Conservation (phyloP, 306 rosid genomes). For the Cucurbita maxima region DNA sequence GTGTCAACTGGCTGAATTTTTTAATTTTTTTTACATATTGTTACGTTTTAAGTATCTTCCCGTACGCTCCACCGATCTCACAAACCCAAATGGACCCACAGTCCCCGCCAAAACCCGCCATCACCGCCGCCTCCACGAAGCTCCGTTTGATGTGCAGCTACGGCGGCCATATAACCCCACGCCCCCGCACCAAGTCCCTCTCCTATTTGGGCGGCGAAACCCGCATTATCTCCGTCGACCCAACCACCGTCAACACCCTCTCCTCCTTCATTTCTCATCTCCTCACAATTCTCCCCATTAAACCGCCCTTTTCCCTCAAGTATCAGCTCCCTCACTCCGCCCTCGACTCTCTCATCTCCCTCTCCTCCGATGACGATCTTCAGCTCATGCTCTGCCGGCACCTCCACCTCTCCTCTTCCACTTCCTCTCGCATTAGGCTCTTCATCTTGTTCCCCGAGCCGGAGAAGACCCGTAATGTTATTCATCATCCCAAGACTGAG, state of each 20-base stretch:
- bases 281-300: constrained; percentile 19
- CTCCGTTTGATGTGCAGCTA: constrained; percentile 59
- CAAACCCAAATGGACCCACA: constrained; percentile 19
- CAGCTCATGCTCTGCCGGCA: constrained; percentile 26
- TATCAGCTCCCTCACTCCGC: constrained; percentile 41
- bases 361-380: constrained; percentile 31
- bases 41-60: neutral
- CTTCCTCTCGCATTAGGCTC: constrained; percentile 31
- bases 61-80: neutral
- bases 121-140: constrained; percentile 8
- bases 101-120: neutral
- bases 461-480: constrained; percentile 6
- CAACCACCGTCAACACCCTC: constrained; percentile 14
- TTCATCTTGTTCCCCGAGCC: constrained; percentile 20
- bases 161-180: constrained; percentile 37
- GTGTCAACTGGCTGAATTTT: too few relatives aligned
- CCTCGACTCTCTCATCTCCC: constrained; percentile 34
- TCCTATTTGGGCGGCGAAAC: constrained; percentile 52
- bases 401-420: constrained; percentile 10
- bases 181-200: constrained; percentile 25
- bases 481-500: constrained; percentile 41
- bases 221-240: constrained; percentile 32
- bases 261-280: constrained; percentile 26
- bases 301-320: constrained; percentile 25
- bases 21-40: too few relatives aligned